Conservation (phyloP, 2,329 filamentous ascomycete genomes). For the Coleophoma cylindrospora region DNA sequence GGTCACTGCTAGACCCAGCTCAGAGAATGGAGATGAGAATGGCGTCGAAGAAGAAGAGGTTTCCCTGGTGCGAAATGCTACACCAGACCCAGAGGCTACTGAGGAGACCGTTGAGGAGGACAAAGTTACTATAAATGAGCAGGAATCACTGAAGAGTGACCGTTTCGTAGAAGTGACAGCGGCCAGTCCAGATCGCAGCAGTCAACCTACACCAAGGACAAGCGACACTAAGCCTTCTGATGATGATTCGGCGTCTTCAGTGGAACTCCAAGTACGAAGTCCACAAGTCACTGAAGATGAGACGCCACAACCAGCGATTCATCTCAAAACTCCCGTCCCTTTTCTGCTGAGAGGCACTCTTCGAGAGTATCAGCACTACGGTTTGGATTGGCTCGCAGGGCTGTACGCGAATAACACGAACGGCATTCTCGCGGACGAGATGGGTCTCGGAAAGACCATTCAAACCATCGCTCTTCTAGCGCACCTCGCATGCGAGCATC, state of each 20-base stretch:
- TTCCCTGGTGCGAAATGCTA: neutral
- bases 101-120: neutral
- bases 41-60: slow-evolving; percentile 7
- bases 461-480: slow-evolving; percentile 94
- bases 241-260: slow-evolving; percentile 26
- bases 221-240: slow-evolving; percentile 27
- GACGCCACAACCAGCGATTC: slow-evolving; percentile 31
- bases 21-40: neutral
- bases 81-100: neutral
- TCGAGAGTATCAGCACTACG: slow-evolving; percentile 93
- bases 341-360: slow-evolving; percentile 82
- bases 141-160: slow-evolving; percentile 3
- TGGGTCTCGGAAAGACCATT: slow-evolving; percentile 97
- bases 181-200: slow-evolving; percentile 28
- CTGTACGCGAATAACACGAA: slow-evolving; percentile 91
- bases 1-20: slow-evolving; percentile 20
- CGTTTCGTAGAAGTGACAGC: slow-evolving; percentile 11
- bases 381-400: slow-evolving; percentile 94
- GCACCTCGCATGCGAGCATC: slow-evolving; percentile 83
- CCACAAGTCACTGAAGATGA: slow-evolving; percentile 28
- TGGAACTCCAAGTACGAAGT: slow-evolving; percentile 24
- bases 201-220: slow-evolving; percentile 29
- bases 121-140: neutral
- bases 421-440: slow-evolving; percentile 94
- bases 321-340: slow-evolving; percentile 66